These are phyloP conservation scores for Brassica carinata DNA, from an alignment of 345 rosid species.

Conservation along the genomic window DNA sequence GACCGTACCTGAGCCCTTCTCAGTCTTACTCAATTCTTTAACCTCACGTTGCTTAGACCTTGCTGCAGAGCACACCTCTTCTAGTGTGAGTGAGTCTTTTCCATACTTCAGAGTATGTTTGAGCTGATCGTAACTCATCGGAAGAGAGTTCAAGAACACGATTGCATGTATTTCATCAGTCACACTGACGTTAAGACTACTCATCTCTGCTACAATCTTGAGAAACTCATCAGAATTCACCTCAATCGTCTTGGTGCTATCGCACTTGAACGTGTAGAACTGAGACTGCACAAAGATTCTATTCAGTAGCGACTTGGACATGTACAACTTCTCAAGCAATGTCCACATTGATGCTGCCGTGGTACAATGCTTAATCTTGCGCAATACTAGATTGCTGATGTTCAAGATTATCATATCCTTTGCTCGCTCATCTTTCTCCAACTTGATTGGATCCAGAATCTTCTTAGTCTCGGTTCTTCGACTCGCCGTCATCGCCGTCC, in stretches of 20 bases:
- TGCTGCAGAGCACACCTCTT: too few species aligned
- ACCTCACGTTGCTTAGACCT: too few species aligned
- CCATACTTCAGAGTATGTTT: too few species aligned
- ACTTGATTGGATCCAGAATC: background rate
- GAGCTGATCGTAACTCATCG: too few species aligned
- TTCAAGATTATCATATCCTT: background rate
- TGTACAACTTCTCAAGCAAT: background rate
- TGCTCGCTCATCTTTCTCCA: background rate
- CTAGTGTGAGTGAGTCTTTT: too few species aligned
- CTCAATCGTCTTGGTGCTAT: background rate
- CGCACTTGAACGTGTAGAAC: background rate
- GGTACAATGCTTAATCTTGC: background rate
- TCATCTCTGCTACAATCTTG: background rate
- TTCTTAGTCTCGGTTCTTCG: background rate
- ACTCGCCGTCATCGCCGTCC: background rate
- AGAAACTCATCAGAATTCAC: background rate
- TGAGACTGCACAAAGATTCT: background rate
- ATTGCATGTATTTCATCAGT: too few species aligned
- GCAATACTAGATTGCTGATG: background rate
- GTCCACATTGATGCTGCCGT: background rate
- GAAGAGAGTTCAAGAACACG: too few species aligned
- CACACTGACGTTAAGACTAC: background rate
- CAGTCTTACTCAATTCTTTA: too few species aligned
- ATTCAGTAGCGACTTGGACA: background rate
- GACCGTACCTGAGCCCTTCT: too few species aligned